These are phyloP conservation scores for Pleurotus eryngii DNA, from an alignment of 768 basidiomycete species.

Conservation along the genomic window DNA sequence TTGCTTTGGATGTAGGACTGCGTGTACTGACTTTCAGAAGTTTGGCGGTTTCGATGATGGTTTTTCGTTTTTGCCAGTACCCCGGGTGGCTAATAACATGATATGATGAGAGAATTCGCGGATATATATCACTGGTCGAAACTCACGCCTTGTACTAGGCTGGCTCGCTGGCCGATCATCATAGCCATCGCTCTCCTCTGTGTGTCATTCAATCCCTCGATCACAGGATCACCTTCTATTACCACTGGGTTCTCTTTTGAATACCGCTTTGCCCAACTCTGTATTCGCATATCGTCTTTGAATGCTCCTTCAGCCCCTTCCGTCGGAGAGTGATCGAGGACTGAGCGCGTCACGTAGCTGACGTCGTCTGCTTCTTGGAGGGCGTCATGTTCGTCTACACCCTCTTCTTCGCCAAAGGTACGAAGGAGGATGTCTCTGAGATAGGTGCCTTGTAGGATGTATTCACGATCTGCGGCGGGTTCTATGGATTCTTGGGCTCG, in stretches of 20 bases:
- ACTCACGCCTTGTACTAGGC: conserved; percentile 84
- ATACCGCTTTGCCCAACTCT: conserved; percentile 80
- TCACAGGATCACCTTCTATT: conserved; percentile 74
- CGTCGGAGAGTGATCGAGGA: conserved; percentile 31
- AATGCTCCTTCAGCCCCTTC: conserved; percentile 45
- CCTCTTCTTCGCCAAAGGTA: conserved; percentile 38
- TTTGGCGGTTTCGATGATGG: conserved; percentile 81
- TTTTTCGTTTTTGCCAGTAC: conserved; percentile 89
- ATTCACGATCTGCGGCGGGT: conserved; percentile 35
- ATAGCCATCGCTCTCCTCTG: conserved; percentile 80
- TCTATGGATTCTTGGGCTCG: conserved; percentile 30
- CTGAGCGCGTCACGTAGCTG: conserved; percentile 32
- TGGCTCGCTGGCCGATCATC: conserved; percentile 79
- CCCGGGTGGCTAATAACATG: conserved; percentile 71
- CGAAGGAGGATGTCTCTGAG: conserved; percentile 70
- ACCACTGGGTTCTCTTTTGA: conserved; percentile 51
- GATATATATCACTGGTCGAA: too few relatives aligned
- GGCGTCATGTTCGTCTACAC: conserved; percentile 24
- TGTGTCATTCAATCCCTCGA: conserved; percentile 64
- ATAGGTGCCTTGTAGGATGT: conserved; percentile 65
- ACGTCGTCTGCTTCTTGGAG: conserved; percentile 39
- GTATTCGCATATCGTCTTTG: conserved; percentile 68
- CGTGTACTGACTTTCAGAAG: conserved; percentile 60
- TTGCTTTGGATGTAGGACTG: background rate
- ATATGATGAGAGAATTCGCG: background rate